Base-by-base conservation (phyloP, 164 flowering plant species). In the Pachysandra terminalis region DNA sequence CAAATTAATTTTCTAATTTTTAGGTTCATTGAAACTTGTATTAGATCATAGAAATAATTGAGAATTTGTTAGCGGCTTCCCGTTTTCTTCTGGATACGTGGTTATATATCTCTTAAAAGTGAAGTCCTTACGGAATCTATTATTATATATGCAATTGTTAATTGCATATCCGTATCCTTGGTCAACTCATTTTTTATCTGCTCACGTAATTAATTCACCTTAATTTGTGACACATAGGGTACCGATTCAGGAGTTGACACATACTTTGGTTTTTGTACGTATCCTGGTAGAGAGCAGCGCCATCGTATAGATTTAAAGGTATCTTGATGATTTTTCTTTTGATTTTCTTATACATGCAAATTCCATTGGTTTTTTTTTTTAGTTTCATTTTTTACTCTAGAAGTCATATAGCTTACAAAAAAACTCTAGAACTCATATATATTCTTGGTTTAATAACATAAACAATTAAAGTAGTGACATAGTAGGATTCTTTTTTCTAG, bases 261-360 rank as follows among this genome's bases (percentile, higher is more conserved):
- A 71, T 96, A 91, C 73, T 96, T 96, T 80, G 99, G 98, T 27
- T 87, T 96, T 67, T 96, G 97, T 80, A 96, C 99, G 19, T 91
- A 91, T 81, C 99, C 97, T 69, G 96, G 97, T 62, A 82, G 83
- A 68, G 99, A 96, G 79, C 64, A 73, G 32, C 86, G 99, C 23
- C 97, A 84, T 70, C 93, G 98, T 23, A 93, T 96, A 72, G 99
- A 96, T 84, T 66, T 96, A 16, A 96, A 96, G 97, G 99, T 90
- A 71, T 25, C 24, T 63, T 58, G 22, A 17, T 70, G 35, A 19
- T 24, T 68, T 21, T 45, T 13, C 15, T 45, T 5, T 45, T 45
- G 10, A 12, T 45, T 45, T 45, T 45, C 17, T 12, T 15, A 45
- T 45, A 5, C 10, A 13, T 15, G 51, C 51, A 1, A 10, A 12